phyloP scores from a whole-genome alignment of 805 yeast genomes.

The Priceomyces medius region DNA sequence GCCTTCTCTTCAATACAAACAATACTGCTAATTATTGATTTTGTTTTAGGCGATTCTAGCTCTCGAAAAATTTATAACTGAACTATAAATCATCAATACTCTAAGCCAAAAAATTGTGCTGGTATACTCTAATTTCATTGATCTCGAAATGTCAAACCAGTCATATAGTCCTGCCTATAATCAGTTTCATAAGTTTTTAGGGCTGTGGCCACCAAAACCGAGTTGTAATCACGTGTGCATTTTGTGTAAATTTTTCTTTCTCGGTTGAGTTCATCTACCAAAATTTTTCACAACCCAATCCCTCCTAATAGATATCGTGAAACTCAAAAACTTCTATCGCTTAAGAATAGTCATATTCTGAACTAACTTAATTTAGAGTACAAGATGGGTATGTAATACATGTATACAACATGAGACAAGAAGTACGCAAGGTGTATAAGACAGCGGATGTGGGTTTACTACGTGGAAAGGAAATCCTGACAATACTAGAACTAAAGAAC shows the following conservation, averaged over 20 bases:
- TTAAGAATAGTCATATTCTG: constrained; percentile 1
- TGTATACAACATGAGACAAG: not conserved
- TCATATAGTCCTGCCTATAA: too few relatives aligned
- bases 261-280: not conserved
- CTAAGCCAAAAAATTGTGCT: too few relatives aligned
- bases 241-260: constrained; percentile 1
- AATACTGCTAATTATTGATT: too few relatives aligned
- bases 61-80: too few relatives aligned
- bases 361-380: constrained; percentile 3
- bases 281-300: constrained; percentile 4
- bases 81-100: too few relatives aligned
- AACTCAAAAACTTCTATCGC: not conserved
- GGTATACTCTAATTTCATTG: too few relatives aligned
- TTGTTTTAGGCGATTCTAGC: too few relatives aligned
- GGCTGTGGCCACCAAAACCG: not conserved
- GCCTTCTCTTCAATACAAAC: too few relatives aligned
- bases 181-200: not conserved
- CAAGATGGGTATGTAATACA: constrained; percentile 8
- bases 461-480: too few relatives aligned
- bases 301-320: not conserved
- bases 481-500: too few relatives aligned
- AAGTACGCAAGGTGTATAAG: not conserved
- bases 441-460: not conserved
- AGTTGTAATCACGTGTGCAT: constrained; percentile 1
- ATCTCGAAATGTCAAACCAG: too few relatives aligned